Base-by-base conservation (phyloP, 176 grass and related monocot genomes). In the Bonia amplexicaulis region DNA sequence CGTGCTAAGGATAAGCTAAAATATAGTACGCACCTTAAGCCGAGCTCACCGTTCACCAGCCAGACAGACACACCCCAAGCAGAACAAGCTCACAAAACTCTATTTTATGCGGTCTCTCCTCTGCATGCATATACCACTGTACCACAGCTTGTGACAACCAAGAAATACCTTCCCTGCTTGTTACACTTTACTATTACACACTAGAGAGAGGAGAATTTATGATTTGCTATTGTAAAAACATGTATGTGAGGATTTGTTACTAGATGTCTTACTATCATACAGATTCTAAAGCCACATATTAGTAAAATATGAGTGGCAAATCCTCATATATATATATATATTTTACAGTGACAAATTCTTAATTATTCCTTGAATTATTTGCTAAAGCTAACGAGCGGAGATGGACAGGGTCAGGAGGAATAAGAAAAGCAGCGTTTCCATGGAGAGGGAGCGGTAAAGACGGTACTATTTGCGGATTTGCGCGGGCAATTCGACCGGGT, bases 1-100 rank as follows among this genome's bases (percentile, higher is more conserved):
- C 79, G 57, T 90, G 88, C 84, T 76, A 86, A 81, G 65, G 88
- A 90, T 90, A 90, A 90, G 59, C 88, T 77, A 53, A 53, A 71
- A 7, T 39, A 39, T 40, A 19, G 12, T 26, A 73, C 5, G 23
- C n/a, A 14, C 40, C 45, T 13, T 77, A 60, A 78, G 37, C 37
- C 72, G 80, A 85, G 39, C 82, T 73, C 45, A 39, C 44, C 37
- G 62, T 52, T 64, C 66, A 54, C 16, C 6, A 20, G 52, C 2
- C 17, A 80, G 13, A 14, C 17, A 80, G 13, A 14, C 45, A 60
- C 69, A 53, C 12, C 22, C 65, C 15, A 42, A 74, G 54, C 57
- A n/a, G 79, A 45, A 9, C 12, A 52, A 19, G 9, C 23, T 69
- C 33, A 58, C 6, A 55, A 23, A 39, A n/a, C 17, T 19, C 31